These are phyloP conservation scores for Penicillium flavigenum DNA, from an alignment of 495 filamentous ascomycete genomes.

Conservation along the genomic window DNA sequence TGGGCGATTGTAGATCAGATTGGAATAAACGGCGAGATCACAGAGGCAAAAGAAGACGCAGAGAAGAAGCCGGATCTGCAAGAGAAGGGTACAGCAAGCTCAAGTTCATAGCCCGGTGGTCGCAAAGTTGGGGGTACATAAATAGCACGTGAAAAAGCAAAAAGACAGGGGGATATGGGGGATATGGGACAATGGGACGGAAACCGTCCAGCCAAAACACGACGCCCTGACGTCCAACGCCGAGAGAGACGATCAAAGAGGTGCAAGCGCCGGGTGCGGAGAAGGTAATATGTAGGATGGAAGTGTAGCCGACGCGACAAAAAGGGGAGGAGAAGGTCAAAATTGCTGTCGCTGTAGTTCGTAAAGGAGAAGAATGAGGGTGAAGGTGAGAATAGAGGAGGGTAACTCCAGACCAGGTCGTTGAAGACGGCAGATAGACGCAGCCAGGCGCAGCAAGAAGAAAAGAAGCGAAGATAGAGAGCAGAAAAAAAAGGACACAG, in stretches of 20 bases:
- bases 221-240: conserved; percentile 51
- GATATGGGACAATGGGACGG: conserved; percentile 29
- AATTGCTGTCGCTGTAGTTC: conserved; percentile 27
- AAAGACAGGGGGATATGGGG: conserved; percentile 20
- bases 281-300: conserved; percentile 12
- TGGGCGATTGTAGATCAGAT: conserved; percentile 8
- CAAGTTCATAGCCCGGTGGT: conserved; percentile 18
- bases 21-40: conserved; percentile 5
- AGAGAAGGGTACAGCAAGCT: conserved; percentile 21
- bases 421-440: conserved; percentile 14
- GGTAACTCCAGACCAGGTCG: conserved; percentile 8
- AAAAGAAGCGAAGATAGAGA: conserved; percentile 17
- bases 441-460: conserved; percentile 18
- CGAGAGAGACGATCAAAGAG: conserved; percentile 42
- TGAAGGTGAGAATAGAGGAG: conserved; percentile 18
- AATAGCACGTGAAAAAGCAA: background rate
- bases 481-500: conserved; percentile 3
- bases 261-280: conserved; percentile 36
- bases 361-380: conserved; percentile 22
- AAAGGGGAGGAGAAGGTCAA: conserved; percentile 21
- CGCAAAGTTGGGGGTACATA: conserved; percentile 1
- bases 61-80: conserved; percentile 15
- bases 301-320: conserved; percentile 23
- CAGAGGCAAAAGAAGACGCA: conserved; percentile 7
- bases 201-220: conserved; percentile 44